phyloP scores from a whole-genome alignment of 768 basidiomycete species.

The Tylopilus subfusipes region DNA sequence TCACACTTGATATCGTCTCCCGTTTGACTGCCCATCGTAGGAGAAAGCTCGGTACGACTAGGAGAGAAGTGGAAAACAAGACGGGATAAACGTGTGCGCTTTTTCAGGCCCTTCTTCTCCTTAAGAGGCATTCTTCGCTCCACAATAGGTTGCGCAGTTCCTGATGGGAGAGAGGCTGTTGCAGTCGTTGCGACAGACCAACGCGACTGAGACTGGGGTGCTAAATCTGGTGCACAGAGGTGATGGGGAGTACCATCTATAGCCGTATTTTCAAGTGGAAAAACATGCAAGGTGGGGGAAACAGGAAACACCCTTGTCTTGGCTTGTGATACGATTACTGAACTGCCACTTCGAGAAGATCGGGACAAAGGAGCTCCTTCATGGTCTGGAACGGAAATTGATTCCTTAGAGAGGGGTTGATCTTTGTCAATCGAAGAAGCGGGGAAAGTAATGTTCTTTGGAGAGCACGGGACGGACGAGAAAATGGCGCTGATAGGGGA shows the following conservation, averaged over 20 bases:
- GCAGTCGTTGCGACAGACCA: conserved; percentile 33
- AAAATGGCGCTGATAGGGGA: conserved; percentile 24
- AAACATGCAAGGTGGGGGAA: background rate
- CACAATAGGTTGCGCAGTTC: conserved; percentile 11
- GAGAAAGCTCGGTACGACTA: conserved; percentile 22
- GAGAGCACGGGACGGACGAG: conserved; percentile 9
- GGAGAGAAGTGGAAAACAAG: conserved; percentile 31
- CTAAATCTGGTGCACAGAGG: conserved; percentile 4
- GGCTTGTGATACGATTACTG: background rate
- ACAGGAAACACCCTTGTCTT: conserved; percentile 5
- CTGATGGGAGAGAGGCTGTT: conserved; percentile 24
- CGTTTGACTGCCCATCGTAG: background rate
- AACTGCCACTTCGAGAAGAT: conserved; percentile 4
- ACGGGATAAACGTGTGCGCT: conserved; percentile 29
- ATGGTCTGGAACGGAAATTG: background rate
- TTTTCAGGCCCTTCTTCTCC: conserved; percentile 24
- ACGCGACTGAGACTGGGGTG: conserved; percentile 16
- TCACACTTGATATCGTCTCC: conserved; percentile 15
- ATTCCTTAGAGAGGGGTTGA: background rate
- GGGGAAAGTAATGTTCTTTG: conserved; percentile 26
- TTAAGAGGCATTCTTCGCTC: conserved; percentile 10
- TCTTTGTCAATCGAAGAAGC: conserved; percentile 21
- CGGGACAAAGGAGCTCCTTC: conserved; percentile 5
- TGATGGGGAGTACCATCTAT: background rate
- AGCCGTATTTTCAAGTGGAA: background rate